Percentiles rank a stretch among this genome's conserved stretches.
Evolutionary conservation across 176 grass and related monocot species (phyloP).

Genomic region (Miscanthus lutarioriparius): DNA sequence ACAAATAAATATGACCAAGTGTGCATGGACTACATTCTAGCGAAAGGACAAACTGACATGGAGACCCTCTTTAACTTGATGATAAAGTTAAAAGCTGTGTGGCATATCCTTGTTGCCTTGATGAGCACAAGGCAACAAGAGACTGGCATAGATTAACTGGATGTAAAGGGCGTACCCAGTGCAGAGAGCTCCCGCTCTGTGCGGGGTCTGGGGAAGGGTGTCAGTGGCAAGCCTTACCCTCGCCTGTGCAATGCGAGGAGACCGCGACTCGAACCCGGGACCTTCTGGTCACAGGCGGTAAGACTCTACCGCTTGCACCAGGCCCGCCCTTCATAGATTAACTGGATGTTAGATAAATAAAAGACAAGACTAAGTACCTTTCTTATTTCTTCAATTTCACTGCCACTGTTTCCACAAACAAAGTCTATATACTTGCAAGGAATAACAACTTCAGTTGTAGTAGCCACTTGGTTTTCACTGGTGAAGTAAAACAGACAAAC

Average conservation of each 20-base stretch:
- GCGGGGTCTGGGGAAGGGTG: no score
- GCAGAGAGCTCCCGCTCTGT: no score
- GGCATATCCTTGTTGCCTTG: conserved; percentile 14
- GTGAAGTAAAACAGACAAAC: conserved; percentile 32
- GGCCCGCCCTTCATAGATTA: no score
- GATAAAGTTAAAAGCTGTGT: background rate
- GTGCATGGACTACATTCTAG: conserved; percentile 1
- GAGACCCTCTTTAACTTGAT: background rate
- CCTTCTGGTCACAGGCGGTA: no score
- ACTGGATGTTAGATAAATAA: conserved; percentile 26
- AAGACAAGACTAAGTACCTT: conserved; percentile 42
- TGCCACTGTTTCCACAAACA: conserved; percentile 54
- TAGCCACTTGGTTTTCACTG: conserved; percentile 53
- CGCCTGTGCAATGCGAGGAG: no score
- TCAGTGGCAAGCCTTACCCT: no score
- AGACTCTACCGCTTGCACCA: no score
- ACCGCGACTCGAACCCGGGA: no score
- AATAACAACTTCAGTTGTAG: conserved; percentile 59
- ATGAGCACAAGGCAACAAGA: conserved; percentile 28
- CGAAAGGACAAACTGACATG: conserved; percentile 1
- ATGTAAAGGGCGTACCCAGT: no score
- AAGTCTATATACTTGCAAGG: conserved; percentile 58
- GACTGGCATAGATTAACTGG: background rate
- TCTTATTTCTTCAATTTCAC: conserved; percentile 59
- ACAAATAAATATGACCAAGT: conserved; percentile 1